Base-by-base conservation (phyloP, 2,329 filamentous ascomycete species). In the Arthrobotrys sinensis region DNA sequence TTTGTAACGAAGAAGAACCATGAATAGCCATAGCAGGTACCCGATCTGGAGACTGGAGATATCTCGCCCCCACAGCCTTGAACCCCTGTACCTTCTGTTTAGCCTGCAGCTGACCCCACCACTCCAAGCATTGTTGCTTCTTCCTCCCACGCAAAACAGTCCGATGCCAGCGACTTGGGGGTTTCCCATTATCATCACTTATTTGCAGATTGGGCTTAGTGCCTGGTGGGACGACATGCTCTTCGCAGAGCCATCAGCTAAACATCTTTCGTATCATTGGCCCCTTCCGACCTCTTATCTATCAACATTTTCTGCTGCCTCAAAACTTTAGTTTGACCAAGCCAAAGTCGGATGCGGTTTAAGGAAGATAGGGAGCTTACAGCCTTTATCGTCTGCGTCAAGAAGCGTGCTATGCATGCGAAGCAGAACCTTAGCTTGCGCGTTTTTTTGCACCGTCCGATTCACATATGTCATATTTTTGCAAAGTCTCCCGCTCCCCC, bases 171-270 rank as follows among this genome's bases (percentile, higher is more conserved):
- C 38, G 67, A 72, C 63, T 71, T 78, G 75, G 75, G 75, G 75
- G 75, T 78, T 78, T 78, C 75, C 38, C 50, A 78, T 78, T 78
- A 78, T 78, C 75, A 78, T 78, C 75, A 78, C 53, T 66, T 72
- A 78, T 78, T 78, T 78, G 75, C 75, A 68, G 67, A 78, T 78
- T 78, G 60, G 75, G 75, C 36, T 53, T 78, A 78, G 75, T 62
- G 75, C 46, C 67, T 78, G 62, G 67, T 77, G 75, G 75, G 75
- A 78, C 67, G 67, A 78, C 75, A 67, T 63, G 50, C 75, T 68
- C 67, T 78, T 72, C 67, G 52, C 53, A 63, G 66, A 48, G 45
- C 67, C 75, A 78, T 78, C 75, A 78, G 67, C 75, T 78, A 78
- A 78, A 78, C 75, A 53, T 72, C 75, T 78, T 72, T 78, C 62